Evolutionary conservation across 345 rosid genomes (phyloP).

Genomic region (Turritis glabra): DNA sequence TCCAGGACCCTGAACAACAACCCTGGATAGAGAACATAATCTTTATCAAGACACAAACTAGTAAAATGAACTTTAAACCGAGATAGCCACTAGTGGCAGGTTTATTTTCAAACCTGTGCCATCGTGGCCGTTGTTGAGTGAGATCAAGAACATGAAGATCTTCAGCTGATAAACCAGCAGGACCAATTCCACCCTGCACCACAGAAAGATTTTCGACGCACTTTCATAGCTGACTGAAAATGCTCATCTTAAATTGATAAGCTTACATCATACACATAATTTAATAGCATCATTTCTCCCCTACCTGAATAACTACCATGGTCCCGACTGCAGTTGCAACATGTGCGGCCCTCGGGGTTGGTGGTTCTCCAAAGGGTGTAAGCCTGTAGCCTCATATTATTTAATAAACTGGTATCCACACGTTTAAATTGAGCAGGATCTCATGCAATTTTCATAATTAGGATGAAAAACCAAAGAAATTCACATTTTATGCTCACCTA

Average conservation of each 20-base stretch:
- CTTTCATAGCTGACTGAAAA: constrained; percentile 27
- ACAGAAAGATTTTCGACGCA: constrained; percentile 25
- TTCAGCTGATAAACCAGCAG: constrained; percentile 93
- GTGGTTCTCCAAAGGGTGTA: constrained; percentile 88
- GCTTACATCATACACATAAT: not conserved
- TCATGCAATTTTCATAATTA: constrained; percentile 9
- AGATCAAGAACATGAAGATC: constrained; percentile 98
- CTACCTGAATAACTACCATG: constrained; percentile 95
- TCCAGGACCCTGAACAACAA: constrained; percentile 94
- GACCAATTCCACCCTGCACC: constrained; percentile 91
- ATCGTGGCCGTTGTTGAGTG: constrained; percentile 85
- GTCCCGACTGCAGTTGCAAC: constrained; percentile 96
- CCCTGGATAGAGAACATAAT: constrained; percentile 49
- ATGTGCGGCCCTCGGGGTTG: constrained; percentile 96
- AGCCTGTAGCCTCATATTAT: constrained; percentile 50
- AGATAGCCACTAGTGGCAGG: constrained; percentile 6
- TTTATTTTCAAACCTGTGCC: constrained; percentile 67
- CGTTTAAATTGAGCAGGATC: not conserved
- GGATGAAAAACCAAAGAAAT: not conserved
- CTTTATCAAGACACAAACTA: constrained; percentile 30
- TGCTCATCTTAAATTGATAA: not conserved
- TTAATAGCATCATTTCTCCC: constrained; percentile 2
- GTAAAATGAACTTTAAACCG: not conserved
- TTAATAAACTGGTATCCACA: constrained; percentile 18
- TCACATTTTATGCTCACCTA: constrained; percentile 54